Conservation (phyloP, 768 basidiomycete genomes). For the Termitomyces titanicus region DNA sequence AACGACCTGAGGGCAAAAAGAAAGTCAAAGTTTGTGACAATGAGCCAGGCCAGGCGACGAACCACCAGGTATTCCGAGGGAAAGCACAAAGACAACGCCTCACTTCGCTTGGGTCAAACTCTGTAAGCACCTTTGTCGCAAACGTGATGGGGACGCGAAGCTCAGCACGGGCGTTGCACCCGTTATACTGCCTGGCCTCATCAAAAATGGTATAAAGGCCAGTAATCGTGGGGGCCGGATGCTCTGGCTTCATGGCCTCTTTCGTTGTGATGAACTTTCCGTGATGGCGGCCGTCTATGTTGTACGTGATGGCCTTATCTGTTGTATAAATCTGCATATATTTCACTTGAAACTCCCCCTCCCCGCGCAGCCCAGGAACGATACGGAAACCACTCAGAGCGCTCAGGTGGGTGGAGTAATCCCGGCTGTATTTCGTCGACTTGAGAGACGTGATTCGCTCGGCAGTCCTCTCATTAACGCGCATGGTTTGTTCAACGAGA, state of each 20-base stretch:
- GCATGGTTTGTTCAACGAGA: neutral
- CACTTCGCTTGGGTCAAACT: neutral
- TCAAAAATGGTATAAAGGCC: constrained; percentile 7
- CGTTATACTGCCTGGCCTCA: neutral
- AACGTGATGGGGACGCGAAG: neutral
- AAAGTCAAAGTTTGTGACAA: too few species aligned
- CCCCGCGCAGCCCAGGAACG: constrained; percentile 3
- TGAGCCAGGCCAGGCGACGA: too few species aligned
- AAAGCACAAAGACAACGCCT: neutral
- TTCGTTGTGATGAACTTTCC: constrained; percentile 7
- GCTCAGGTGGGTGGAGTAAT: constrained; percentile 12
- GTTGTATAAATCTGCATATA: constrained; percentile 18
- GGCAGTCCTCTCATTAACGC: neutral
- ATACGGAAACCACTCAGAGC: constrained; percentile 10
- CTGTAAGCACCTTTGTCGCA: neutral
- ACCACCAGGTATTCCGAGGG: neutral
- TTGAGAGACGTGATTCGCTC: neutral
- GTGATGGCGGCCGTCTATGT: constrained; percentile 6
- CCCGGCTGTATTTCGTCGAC: constrained; percentile 9
- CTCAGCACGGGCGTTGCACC: constrained; percentile 1
- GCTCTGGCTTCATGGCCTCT: constrained; percentile 7
- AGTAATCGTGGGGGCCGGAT: neutral
- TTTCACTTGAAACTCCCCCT: neutral
- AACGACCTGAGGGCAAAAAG: neutral
- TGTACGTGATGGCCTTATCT: constrained; percentile 12